These are phyloP conservation scores for Hypomyces perniciosus DNA, from an alignment of 2,329 filamentous ascomycete genomes.

Conservation along the genomic window DNA sequence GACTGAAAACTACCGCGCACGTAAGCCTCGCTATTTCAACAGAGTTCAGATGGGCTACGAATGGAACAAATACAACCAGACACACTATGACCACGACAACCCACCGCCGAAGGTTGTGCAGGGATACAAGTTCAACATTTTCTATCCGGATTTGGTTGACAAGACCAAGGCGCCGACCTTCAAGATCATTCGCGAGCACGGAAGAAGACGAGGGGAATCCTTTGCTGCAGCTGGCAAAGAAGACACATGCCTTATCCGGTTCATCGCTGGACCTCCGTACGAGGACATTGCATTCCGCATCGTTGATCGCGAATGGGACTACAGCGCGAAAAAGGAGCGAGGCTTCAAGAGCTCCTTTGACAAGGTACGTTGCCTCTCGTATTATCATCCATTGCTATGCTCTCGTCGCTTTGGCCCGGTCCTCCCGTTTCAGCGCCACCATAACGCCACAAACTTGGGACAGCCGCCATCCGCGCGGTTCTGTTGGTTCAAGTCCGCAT, in stretches of 20 bases:
- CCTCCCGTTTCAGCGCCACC: constrained; percentile 6
- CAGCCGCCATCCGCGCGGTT: constrained; percentile 11
- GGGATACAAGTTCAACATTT: constrained; percentile 99
- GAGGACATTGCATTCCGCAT: constrained; percentile 96
- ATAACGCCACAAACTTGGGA: constrained; percentile 1
- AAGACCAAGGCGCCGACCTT: constrained; percentile 92
- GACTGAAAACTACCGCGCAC: constrained; percentile 77
- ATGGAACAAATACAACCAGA: constrained; percentile 99
- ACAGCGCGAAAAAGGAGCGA: constrained; percentile 88
- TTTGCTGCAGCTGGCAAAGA: constrained; percentile 92
- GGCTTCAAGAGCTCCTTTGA: constrained; percentile 97
- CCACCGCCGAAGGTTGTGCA: constrained; percentile 97
- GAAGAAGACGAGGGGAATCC: constrained; percentile 81
- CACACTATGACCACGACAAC: constrained; percentile 97
- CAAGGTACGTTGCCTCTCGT: constrained; percentile 59
- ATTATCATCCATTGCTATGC: constrained; percentile 14
- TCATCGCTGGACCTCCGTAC: constrained; percentile 91
- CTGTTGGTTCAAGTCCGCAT: constrained; percentile 2
- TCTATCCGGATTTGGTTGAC: constrained; percentile 95
- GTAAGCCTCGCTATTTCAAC: constrained; percentile 96
- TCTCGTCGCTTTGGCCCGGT: constrained; percentile 11
- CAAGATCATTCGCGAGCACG: constrained; percentile 89
- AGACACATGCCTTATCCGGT: constrained; percentile 93
- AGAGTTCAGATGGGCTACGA: constrained; percentile 98
- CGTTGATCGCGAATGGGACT: constrained; percentile 98